Evolutionary conservation across 1,139 yeast genomes (phyloP).

Genomic region (Blastobotrys serpentis): DNA sequence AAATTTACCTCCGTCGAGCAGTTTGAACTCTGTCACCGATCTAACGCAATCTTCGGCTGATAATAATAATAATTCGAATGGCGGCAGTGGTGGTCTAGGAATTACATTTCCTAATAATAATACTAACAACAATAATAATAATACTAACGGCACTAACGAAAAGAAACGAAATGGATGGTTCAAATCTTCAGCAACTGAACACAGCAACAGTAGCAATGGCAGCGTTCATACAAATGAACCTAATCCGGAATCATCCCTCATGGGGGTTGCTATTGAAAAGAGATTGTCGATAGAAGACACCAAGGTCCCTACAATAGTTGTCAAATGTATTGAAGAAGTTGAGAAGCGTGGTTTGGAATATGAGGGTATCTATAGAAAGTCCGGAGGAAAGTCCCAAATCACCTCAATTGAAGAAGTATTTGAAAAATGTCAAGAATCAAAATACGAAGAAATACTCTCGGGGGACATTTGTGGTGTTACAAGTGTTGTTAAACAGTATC

Average conservation of each 20-base stretch:
- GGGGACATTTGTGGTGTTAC: constrained; percentile 87
- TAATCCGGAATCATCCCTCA: constrained; percentile 20
- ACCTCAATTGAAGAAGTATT: constrained; percentile 49
- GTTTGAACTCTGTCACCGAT: constrained; percentile 22
- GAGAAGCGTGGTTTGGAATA: constrained; percentile 67
- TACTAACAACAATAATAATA: constrained; percentile 8
- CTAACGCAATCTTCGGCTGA: constrained; percentile 16
- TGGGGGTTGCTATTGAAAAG: constrained; percentile 32
- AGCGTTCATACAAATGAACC: background rate
- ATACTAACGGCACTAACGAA: constrained; percentile 8
- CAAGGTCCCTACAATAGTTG: constrained; percentile 65
- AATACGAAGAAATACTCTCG: constrained; percentile 46
- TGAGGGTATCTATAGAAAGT: constrained; percentile 89
- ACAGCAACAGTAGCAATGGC: constrained; percentile 14
- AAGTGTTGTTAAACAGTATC: constrained; percentile 79
- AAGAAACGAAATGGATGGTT: constrained; percentile 19
- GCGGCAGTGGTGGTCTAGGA: constrained; percentile 23
- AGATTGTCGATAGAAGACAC: constrained; percentile 55
- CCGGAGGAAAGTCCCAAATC: constrained; percentile 82
- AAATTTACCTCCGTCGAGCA: constrained; percentile 8
- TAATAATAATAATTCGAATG: constrained; percentile 13
- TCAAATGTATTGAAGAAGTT: constrained; percentile 74
- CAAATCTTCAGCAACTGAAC: constrained; percentile 13
- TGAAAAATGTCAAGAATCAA: constrained; percentile 32
- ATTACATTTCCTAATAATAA: constrained; percentile 22